Conservation (phyloP, 2,329 filamentous ascomycete genomes). For the Aspergillus pseudoglaucus region DNA sequence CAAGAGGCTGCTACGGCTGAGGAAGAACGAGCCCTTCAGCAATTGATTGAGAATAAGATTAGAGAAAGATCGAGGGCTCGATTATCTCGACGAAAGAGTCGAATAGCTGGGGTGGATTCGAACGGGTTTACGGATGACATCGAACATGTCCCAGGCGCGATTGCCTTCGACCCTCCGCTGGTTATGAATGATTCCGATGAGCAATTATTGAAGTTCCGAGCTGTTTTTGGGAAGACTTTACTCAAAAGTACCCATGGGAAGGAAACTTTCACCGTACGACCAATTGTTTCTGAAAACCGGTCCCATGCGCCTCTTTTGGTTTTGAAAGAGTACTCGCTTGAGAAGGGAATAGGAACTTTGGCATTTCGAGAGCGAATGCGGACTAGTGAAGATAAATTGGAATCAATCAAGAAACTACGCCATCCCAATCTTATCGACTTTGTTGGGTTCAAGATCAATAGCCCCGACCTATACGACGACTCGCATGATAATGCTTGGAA, state of each 20-base stretch:
- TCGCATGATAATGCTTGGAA: conserved; percentile 53
- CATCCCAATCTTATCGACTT: conserved; percentile 74
- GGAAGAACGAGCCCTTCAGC: conserved; percentile 35
- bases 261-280: conserved; percentile 61
- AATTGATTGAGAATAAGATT: conserved; percentile 33
- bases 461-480: conserved; percentile 35
- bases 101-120: conserved; percentile 25
- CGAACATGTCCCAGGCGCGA: conserved; percentile 31
- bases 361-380: conserved; percentile 71
- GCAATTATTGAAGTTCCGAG: conserved; percentile 61
- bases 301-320: conserved; percentile 58
- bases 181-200: conserved; percentile 57
- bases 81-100: conserved; percentile 33
- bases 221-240: conserved; percentile 63
- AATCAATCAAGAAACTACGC: conserved; percentile 64
- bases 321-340: conserved; percentile 63
- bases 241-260: conserved; percentile 62
- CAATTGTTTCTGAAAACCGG: conserved; percentile 52
- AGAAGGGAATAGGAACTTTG: conserved; percentile 51
- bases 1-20: conserved; percentile 37
- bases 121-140: conserved; percentile 20
- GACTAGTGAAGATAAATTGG: conserved; percentile 67
- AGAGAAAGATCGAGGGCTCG: conserved; percentile 35
- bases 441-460: conserved; percentile 73
- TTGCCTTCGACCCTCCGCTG: conserved; percentile 39